Evolutionary conservation across 805 yeast genomes (phyloP), one percentile per base, ranked within the genome.

Genomic region (Brettanomyces anomalus): DNA sequence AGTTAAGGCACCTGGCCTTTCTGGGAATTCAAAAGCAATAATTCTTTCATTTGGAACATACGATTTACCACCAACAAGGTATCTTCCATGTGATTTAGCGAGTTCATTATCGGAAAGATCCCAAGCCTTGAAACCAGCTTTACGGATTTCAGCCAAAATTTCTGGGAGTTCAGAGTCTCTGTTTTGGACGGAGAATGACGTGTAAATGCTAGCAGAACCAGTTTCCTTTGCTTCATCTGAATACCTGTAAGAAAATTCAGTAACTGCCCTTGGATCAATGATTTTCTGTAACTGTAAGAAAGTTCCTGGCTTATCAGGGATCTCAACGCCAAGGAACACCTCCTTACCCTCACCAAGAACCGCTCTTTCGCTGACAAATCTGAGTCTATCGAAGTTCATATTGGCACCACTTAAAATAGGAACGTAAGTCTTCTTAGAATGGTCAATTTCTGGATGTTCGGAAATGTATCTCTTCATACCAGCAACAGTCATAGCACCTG

Each of bases 311-410:
- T 70, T 65, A 61, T 93, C 98, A 19, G 97, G 97, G 49, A 93
- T 87, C 36, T 87, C 81, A 15, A 89, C 87, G 38, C 85, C 77
- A 71, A 93, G 71, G 55, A 94, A 90, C 5, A 87, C 95, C 67
- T 93, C 99, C 53, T 82, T 85, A 43, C 97, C 98, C 61, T 90
- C 97, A 66, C 98, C 99, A n/a, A 93, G 72, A 41, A 86, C 94
- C 13, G 98, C 97, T 64, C 99, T 81, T 64, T 93, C 99, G 45
- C 95, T 78, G 17, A 93, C 97, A 62, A 93, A 93, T 60, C 99
- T 75, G 55, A 93, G 71, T 55, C 99, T 76, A 64, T 90, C 98
- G 59, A 93, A 93, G 67, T 94, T 90, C 95, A 93, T 89, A 65
- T 93, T 93, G 31, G 99, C 99, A 46, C 99, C 99, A 17, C 95